These are phyloP conservation scores for Rhodotorula glutinis DNA, from an alignment of 1,284 basidiomycete species.

Conservation along the genomic window DNA sequence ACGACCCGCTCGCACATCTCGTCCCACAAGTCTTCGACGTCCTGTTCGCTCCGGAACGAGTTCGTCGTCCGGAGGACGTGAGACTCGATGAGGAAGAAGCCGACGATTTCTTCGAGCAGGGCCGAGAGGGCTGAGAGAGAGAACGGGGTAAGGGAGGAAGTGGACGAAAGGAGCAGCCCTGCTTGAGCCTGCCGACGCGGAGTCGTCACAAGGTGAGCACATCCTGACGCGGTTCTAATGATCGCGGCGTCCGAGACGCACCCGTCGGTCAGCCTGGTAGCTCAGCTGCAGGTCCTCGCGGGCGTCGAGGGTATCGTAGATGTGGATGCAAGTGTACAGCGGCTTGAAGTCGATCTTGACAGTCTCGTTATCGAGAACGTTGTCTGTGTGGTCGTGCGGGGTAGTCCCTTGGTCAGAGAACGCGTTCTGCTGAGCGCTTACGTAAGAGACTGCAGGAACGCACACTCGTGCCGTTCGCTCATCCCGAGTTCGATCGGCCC, in stretches of 20 bases:
- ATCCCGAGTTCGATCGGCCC: constrained; percentile 90
- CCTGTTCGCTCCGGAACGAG: constrained; percentile 76
- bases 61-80: constrained; percentile 83
- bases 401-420: no score
- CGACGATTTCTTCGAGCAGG: constrained; percentile 90
- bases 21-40: constrained; percentile 97
- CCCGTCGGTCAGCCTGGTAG: constrained; percentile 94
- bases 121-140: constrained; percentile 54
- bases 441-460: constrained; percentile 45
- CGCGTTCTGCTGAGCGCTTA: neutral
- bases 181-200: constrained; percentile 76
- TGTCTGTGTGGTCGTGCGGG: constrained; percentile 56
- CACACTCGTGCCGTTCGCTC: constrained; percentile 92
- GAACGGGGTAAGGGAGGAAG: constrained; percentile 55
- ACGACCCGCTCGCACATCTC: constrained; percentile 75
- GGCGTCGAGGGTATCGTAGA: constrained; percentile 85
- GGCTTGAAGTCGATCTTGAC: constrained; percentile 90
- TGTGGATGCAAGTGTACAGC: constrained; percentile 94
- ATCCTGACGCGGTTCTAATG: neutral
- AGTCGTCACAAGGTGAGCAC: constrained; percentile 7
- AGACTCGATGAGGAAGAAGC: constrained; percentile 95
- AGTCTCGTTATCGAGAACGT: constrained; percentile 85
- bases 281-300: constrained; percentile 83
- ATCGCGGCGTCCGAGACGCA: constrained; percentile 46
- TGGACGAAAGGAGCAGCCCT: constrained; percentile 79